Evolutionary conservation across 768 basidiomycete species (phyloP).

Genomic region (Lyophyllum decastes): DNA sequence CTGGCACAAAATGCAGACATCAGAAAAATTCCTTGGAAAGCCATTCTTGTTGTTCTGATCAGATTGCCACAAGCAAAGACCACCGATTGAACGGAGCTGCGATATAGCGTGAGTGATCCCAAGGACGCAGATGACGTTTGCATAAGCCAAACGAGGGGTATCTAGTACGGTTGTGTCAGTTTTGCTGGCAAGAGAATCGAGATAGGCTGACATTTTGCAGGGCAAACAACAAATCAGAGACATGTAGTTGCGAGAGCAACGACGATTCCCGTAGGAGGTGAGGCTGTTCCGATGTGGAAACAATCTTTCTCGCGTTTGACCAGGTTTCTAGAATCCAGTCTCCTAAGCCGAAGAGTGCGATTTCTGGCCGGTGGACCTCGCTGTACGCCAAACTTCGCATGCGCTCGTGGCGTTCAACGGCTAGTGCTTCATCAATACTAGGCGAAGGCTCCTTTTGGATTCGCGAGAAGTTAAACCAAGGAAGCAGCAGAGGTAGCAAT

Average conservation of each 20-base stretch:
- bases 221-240: constrained; percentile 63
- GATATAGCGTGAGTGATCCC: constrained; percentile 81
- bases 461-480: constrained; percentile 45
- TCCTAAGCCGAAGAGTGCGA: constrained; percentile 79
- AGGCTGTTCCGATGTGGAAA: constrained; percentile 57
- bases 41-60: constrained; percentile 64
- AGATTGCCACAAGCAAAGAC: constrained; percentile 66
- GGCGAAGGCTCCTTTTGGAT: constrained; percentile 45
- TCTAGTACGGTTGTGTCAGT: constrained; percentile 42
- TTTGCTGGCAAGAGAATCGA: constrained; percentile 7
- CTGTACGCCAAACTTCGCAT: constrained; percentile 77
- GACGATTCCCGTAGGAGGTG: constrained; percentile 43
- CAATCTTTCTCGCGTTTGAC: constrained; percentile 62
- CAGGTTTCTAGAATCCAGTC: constrained; percentile 85
- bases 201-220: constrained; percentile 66
- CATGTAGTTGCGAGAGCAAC: constrained; percentile 56
- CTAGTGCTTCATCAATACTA: constrained; percentile 58
- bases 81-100: constrained; percentile 73
- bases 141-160: constrained; percentile 72
- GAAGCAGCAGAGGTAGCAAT: constrained; percentile 58
- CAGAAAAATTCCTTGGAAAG: constrained; percentile 84
- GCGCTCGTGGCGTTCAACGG: constrained; percentile 71
- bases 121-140: constrained; percentile 74
- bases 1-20: constrained; percentile 87
- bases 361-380: constrained; percentile 77